These are phyloP conservation scores for Chenopodium formosanum DNA, from an alignment of 148 eudicot genomes.

Conservation along the genomic window DNA sequence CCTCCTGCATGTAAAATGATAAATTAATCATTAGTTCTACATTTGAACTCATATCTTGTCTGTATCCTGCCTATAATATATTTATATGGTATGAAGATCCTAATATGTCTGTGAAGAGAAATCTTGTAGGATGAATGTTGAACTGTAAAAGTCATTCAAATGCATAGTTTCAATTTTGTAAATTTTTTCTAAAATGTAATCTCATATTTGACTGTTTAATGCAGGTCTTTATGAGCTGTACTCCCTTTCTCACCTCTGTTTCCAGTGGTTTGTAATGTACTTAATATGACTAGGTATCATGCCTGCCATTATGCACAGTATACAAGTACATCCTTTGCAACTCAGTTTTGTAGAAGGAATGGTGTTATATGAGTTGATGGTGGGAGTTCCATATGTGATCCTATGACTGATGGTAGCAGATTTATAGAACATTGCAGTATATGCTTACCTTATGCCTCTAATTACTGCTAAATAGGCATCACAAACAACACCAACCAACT, in stretches of 20 bases:
- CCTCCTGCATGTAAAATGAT: constrained; percentile 49
- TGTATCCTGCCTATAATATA: not conserved
- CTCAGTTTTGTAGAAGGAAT: too few species aligned
- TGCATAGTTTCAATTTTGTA: not conserved
- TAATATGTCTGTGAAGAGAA: not conserved
- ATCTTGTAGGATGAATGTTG: not conserved
- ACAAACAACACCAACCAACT: constrained; percentile 96
- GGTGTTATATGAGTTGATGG: not conserved
- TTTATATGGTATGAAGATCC: not conserved
- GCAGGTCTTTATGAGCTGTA: not conserved
- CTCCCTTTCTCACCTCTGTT: not conserved
- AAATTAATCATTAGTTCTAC: not conserved
- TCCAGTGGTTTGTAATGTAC: not conserved
- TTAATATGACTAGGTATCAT: not conserved
- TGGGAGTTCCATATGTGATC: not conserved
- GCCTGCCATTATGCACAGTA: too few species aligned
- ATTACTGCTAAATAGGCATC: constrained; percentile 96
- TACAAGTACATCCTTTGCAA: too few species aligned
- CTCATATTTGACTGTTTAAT: not conserved
- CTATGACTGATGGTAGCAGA: not conserved
- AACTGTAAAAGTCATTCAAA: not conserved
- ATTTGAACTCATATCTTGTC: too few species aligned
- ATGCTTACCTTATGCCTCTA: constrained; percentile 79
- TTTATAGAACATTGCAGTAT: not conserved
- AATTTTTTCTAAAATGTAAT: too few species aligned